Base-by-base conservation (phyloP, 192 early-diverging fungal genomes). In the Coemansia sp. region DNA sequence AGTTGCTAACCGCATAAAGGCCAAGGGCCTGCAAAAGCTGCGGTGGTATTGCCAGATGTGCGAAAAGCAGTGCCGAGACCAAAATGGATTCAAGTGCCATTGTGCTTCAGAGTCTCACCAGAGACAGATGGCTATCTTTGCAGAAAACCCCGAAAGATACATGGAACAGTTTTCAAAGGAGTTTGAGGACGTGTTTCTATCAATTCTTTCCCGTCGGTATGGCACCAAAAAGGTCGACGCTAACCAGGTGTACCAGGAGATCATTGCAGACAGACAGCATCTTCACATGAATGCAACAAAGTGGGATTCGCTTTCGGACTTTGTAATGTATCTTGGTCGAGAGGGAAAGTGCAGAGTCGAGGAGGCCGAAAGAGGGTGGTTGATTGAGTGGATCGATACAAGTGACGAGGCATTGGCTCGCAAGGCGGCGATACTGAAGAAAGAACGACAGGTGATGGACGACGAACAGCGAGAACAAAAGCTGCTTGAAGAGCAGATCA, bases 211-310 rank as follows among this genome's bases (percentile, higher is more conserved):
- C 0, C 79, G 88, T 31, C 82, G 93, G 56, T 91, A 91, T 67
- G 90, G 89, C 5, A 94, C 92, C 0, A 87, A 92, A 59, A 85
- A 91, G 56, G 92, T 96, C 10, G 73, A 88, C 30, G 94, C 94
- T n/a, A 97, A 99, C 71, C 87, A 90, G 18, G 94, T 98, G 1
- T 99, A 99, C 83, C 93, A 99, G 73, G 97, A 99, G 75, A 94
- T 95, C 34, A 93, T 99, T 64, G 77, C 89, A 5, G 93, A 99
- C 74, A 79, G 90, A 31, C 83, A 92, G 56, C 97, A 99, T 77
- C 64, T 95, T 48, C 97, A 99, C 68, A 96, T 99, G 95, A 99
- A 97, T 67, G 83, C 94, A 2, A 99, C 97, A 0, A 73, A 86
- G 57, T 99, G 97, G 97, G 82, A 88, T 4, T 86, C 94, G n/a